Base-by-base conservation (phyloP, 192 early-diverging fungal genomes). In the Entomortierella beljakovae region DNA sequence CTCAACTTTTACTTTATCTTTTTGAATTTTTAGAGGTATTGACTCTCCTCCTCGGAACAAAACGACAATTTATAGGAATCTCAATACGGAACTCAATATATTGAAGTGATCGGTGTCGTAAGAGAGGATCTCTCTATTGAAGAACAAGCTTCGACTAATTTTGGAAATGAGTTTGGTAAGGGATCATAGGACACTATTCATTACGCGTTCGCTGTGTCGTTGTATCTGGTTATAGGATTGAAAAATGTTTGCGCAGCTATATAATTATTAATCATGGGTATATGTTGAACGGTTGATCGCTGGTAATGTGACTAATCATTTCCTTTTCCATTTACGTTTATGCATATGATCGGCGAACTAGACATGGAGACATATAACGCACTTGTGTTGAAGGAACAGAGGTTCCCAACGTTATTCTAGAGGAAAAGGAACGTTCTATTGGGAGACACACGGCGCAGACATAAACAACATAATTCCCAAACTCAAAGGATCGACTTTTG, bases 101-200 rank as follows among this genome's bases (percentile, higher is more conserved):
- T 79, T 9, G 75, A 79, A 28, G 50, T 79, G 67, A 79, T 79
- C 49, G 75, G 75, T 48, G 35, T 38, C 1, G 75, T 79, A 20
- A 69, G 61, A 10, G n/a, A 5, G 3, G 75, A 79, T 48, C 48
- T 35, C 31, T 70, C 75, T 7, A 70, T 79, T 26, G 16, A 18
- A 9, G 75, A 79, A 42, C 20, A 65, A 54, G 26, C 37, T 5
- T 59, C 67, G 2, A 46, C 67, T 28, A 79, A 69, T 62, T 70
- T 79, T 54, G 75, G 75, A n/a, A 31, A 79, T 38, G 32, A 57
- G 3, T 79, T 79, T 60, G 61, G 74, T 77, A 77, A 62, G 35
- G 22, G 8, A 31, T 5, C 32, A 20, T 25, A 15, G 3, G 50
- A 6, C 13, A 18, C 28, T 23, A 11, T 49, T 62, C 8, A 3